Evolutionary conservation across 768 basidiomycete genomes (phyloP).

Genomic region (Mycena filopes): DNA sequence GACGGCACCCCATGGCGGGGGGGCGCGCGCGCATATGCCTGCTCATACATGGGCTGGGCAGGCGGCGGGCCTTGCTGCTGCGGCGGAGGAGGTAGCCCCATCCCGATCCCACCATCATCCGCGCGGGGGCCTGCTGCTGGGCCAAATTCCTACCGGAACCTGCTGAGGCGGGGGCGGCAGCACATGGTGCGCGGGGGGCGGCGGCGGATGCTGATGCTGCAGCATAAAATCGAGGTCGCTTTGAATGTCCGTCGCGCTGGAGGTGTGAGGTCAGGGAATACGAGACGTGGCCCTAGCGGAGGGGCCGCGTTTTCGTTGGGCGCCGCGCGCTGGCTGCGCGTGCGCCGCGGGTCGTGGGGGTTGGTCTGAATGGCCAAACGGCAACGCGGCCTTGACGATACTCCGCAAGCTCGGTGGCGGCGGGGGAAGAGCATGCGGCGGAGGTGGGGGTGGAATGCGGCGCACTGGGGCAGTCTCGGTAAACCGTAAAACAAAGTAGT

Average conservation of each 20-base stretch:
- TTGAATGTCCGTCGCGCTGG: conserved; percentile 61
- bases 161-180: conserved; percentile 33
- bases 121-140: conserved; percentile 14
- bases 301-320: conserved; percentile 42
- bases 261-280: conserved; percentile 58
- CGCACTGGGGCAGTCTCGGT: conserved; percentile 54
- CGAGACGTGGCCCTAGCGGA: conserved; percentile 42
- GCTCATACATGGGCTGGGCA: conserved; percentile 27
- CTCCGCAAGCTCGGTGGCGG: conserved; percentile 71
- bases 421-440: conserved; percentile 60
- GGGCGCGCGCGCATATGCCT: conserved; percentile 12
- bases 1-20: conserved; percentile 5
- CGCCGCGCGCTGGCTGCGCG: conserved; percentile 36
- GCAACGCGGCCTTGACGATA: conserved; percentile 65
- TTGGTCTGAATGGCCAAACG: conserved; percentile 48
- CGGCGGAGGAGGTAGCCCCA: conserved; percentile 20
- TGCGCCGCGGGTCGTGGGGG: conserved; percentile 19
- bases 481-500: not conserved
- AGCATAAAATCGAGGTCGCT: conserved; percentile 66
- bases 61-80: conserved; percentile 18
- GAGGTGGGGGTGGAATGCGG: conserved; percentile 68
- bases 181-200: conserved; percentile 33
- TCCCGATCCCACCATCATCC: not conserved
- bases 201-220: conserved; percentile 50
- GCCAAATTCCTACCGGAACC: conserved; percentile 1